Conservation (phyloP, 2,329 filamentous ascomycete species). For the Biscogniauxia marginata region DNA sequence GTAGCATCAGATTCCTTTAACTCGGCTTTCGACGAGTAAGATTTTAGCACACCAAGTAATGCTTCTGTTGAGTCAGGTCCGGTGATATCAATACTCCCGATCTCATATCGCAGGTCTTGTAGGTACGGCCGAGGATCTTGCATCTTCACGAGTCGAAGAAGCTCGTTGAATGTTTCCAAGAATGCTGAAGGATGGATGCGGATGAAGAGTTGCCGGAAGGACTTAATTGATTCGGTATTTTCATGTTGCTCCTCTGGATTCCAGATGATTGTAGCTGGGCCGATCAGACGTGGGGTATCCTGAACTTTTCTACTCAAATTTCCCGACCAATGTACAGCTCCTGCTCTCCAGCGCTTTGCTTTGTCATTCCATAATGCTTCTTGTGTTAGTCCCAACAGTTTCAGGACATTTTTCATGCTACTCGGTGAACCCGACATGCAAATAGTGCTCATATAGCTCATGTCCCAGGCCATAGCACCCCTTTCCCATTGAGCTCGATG, state of each 20-base stretch:
- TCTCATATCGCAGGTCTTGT: constrained; percentile 69
- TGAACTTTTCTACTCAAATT: constrained; percentile 54
- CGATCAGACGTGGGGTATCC: constrained; percentile 56
- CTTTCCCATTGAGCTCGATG: constrained; percentile 75
- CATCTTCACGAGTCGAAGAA: constrained; percentile 56
- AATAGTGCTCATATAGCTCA: constrained; percentile 90
- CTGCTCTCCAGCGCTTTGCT: constrained; percentile 68
- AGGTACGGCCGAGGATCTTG: constrained; percentile 61
- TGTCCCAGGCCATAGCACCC: constrained; percentile 86
- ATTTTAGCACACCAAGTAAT: constrained; percentile 65
- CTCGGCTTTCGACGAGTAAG: constrained; percentile 39
- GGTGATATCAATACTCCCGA: constrained; percentile 57
- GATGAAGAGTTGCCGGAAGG: constrained; percentile 57
- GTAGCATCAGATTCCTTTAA: constrained; percentile 41
- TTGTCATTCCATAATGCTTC: constrained; percentile 61
- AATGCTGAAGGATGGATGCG: constrained; percentile 83
- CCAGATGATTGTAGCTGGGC: constrained; percentile 76
- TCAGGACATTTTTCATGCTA: constrained; percentile 66
- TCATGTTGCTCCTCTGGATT: constrained; percentile 44
- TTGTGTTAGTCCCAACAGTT: constrained; percentile 60
- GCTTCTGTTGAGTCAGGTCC: constrained; percentile 77
- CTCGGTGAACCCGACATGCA: constrained; percentile 65
- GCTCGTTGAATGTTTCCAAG: constrained; percentile 63
- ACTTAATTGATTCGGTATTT: constrained; percentile 15
- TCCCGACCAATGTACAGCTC: constrained; percentile 49